Evolutionary conservation across 257 asterid species (phyloP).

Genomic region (Salvia splendens): DNA sequence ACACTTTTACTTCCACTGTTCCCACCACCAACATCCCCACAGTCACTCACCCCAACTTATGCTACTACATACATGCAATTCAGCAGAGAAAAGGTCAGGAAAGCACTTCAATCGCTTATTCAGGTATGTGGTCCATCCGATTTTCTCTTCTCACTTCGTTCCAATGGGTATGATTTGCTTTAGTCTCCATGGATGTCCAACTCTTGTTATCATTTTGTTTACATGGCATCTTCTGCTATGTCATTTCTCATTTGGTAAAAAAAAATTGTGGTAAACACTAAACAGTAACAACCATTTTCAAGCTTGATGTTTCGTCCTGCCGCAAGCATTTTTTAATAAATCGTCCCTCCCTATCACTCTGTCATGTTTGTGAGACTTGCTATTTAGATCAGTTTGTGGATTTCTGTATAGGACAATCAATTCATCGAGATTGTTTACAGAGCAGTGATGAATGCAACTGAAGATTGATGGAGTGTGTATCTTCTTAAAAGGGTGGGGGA

Average conservation of each 20-base stretch:
- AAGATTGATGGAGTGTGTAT: not conserved
- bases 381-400: too few species aligned
- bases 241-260: constrained; percentile 1
- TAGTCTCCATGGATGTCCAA: not conserved
- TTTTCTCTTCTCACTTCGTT: constrained; percentile 36
- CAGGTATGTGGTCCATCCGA: constrained; percentile 52
- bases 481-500: not conserved
- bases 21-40: constrained; percentile 88
- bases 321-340: not conserved
- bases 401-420: constrained; percentile 58
- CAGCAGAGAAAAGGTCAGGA: constrained; percentile 70
- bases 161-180: not conserved
- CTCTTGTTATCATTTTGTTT: constrained; percentile 11
- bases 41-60: constrained; percentile 64
- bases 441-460: constrained; percentile 60
- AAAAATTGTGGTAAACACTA: constrained; percentile 1
- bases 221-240: not conserved
- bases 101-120: constrained; percentile 69
- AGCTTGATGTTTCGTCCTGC: not conserved
- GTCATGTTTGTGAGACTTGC: too few species aligned
- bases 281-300: not conserved
- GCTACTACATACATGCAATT: constrained; percentile 41
- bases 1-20: constrained; percentile 81
- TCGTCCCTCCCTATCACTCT: not conserved
- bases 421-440: constrained; percentile 73